Percentiles rank a stretch among this genome's conserved stretches.
These are phyloP conservation scores for Tetradesmus obliquus DNA, from an alignment of 139 green algal species.

Conservation along the genomic window DNA sequence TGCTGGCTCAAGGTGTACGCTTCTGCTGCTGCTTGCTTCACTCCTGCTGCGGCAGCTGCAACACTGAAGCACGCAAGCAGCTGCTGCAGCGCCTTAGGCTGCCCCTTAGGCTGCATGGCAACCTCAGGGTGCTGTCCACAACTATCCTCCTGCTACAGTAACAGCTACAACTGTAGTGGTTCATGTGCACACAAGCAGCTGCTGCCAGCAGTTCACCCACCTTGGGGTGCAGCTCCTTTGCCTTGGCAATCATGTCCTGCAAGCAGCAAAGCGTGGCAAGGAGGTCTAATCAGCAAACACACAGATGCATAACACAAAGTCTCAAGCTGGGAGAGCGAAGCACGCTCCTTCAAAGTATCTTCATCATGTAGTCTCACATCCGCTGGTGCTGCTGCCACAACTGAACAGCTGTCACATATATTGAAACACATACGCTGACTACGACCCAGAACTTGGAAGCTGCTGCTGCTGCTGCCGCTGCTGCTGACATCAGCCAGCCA, in stretches of 20 bases:
- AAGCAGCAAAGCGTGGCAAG: not conserved
- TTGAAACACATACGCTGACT: too few species aligned
- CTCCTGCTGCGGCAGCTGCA: too few species aligned
- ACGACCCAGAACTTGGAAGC: not conserved
- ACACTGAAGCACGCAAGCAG: too few species aligned
- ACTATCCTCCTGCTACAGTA: not conserved
- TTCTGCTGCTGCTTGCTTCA: too few species aligned
- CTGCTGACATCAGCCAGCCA: too few species aligned
- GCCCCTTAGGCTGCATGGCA: too few species aligned
- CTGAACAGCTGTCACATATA: not conserved
- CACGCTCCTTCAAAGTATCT: too few species aligned
- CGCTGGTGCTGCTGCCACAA: not conserved
- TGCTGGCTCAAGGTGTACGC: too few species aligned
- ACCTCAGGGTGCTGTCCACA: too few species aligned
- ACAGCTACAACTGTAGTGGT: not conserved
- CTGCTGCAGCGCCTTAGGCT: too few species aligned
- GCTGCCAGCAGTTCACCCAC: slow-evolving; percentile 10
- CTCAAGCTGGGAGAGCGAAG: too few species aligned
- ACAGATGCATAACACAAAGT: not conserved
- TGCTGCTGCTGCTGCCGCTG: not conserved
- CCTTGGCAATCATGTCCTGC: slow-evolving; percentile 64
- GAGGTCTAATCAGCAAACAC: not conserved
- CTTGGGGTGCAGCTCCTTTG: slow-evolving; percentile 86
- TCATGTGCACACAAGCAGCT: not conserved
- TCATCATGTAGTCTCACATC: not conserved